Evolutionary conservation across 768 basidiomycete species (phyloP).

Genomic region (Porphyrellus cyaneotinctus): DNA sequence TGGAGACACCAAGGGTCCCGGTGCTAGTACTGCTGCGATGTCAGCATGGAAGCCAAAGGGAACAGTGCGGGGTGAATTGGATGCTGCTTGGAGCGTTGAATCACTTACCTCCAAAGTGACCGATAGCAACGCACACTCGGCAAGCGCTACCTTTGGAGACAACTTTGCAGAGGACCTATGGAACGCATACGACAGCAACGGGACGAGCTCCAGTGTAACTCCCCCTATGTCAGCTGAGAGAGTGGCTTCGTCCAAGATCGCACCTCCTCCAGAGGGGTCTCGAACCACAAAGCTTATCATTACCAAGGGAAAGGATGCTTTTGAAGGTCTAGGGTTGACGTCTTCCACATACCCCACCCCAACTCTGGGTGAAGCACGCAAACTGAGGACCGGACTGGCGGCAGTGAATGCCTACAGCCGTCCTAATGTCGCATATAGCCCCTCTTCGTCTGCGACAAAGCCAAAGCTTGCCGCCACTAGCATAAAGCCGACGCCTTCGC

Average conservation of each 20-base stretch:
- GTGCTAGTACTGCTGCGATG: conserved; percentile 24
- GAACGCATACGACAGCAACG: conserved; percentile 43
- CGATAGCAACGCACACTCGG: conserved; percentile 20
- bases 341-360: conserved; percentile 47
- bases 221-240: conserved; percentile 13
- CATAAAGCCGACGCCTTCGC: conserved; percentile 27
- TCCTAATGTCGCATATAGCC: conserved; percentile 6
- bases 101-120: conserved; percentile 23
- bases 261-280: conserved; percentile 28
- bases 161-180: conserved; percentile 58
- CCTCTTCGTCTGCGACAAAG: conserved; percentile 14
- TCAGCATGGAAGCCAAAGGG: conserved; percentile 30
- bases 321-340: conserved; percentile 65
- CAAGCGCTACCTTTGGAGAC: conserved; percentile 53
- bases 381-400: conserved; percentile 65
- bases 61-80: conserved; percentile 16
- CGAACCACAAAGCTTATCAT: conserved; percentile 30
- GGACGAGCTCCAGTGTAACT: conserved; percentile 2
- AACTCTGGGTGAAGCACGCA: conserved; percentile 73
- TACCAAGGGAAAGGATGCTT: conserved; percentile 62
- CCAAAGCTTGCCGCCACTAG: conserved; percentile 17
- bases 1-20: conserved; percentile 16
- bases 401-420: conserved; percentile 40
- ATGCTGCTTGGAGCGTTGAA: conserved; percentile 42
- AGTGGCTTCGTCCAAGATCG: conserved; percentile 20